These are phyloP conservation scores for Candida mesenterica DNA, from an alignment of 1,139 yeast species.

Conservation along the genomic window DNA sequence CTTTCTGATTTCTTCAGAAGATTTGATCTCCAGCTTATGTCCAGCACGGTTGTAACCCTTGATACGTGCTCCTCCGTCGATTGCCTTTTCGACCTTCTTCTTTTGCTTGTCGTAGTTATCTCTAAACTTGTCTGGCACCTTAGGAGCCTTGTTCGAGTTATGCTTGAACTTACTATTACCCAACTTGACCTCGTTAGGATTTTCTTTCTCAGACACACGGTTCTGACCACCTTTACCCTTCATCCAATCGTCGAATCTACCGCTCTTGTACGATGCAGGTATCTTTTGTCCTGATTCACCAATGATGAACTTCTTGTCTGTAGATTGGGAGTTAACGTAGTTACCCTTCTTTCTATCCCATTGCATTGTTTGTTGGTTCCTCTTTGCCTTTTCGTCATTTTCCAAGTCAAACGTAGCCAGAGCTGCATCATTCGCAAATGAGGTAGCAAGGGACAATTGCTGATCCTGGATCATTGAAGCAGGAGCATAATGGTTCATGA, in stretches of 20 bases:
- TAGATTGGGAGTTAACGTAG: constrained; percentile 76
- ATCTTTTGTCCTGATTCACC: constrained; percentile 94
- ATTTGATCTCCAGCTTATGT: constrained; percentile 58
- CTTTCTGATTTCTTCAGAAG: constrained; percentile 78
- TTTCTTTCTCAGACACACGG: constrained; percentile 50
- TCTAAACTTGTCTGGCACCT: constrained; percentile 81
- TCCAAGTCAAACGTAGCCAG: constrained; percentile 82
- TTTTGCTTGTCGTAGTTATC: constrained; percentile 84
- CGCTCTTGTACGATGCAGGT: constrained; percentile 90
- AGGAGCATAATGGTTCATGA: constrained; percentile 89
- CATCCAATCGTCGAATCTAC: constrained; percentile 91
- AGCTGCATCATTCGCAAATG: constrained; percentile 82
- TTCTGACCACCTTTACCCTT: constrained; percentile 21
- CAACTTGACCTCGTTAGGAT: constrained; percentile 20
- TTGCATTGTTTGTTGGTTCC: constrained; percentile 68
- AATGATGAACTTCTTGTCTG: constrained; percentile 81
- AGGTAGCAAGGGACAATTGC: constrained; percentile 60
- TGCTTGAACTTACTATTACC: constrained; percentile 63
- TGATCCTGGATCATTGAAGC: constrained; percentile 77
- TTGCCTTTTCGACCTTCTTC: constrained; percentile 78
- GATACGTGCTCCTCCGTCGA: constrained; percentile 69
- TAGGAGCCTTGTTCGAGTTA: constrained; percentile 75
- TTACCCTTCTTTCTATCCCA: constrained; percentile 97
- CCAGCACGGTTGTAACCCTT: constrained; percentile 64
- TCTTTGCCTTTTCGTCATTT: constrained; percentile 70